Evolutionary conservation across 202 grass and related monocot genomes (phyloP).

Genomic region (Carex sylvatica): DNA sequence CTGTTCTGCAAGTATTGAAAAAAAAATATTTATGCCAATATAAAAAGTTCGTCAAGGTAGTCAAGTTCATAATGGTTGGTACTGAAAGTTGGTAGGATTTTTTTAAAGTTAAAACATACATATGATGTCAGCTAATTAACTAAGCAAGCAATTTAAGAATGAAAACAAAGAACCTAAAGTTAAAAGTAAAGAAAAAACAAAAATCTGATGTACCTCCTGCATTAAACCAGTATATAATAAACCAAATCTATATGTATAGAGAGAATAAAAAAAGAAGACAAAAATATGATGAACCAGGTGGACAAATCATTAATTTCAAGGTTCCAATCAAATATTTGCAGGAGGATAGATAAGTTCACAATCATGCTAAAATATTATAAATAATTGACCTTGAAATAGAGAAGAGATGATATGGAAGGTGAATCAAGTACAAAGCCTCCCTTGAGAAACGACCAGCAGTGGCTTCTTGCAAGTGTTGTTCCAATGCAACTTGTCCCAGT

Average conservation of each 20-base stretch:
- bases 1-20: constrained; percentile 37
- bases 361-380: not conserved
- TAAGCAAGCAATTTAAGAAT: not conserved
- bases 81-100: not conserved
- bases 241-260: not conserved
- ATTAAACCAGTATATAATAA: not conserved
- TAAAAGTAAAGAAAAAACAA: not conserved
- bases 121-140: not conserved
- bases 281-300: not conserved
- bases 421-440: constrained; percentile 77
- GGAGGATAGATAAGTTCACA: not conserved
- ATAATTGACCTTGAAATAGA: constrained; percentile 70
- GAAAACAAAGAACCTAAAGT: not conserved
- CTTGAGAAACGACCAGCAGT: constrained; percentile 97
- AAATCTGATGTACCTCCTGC: not conserved
- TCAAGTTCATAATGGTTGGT: not conserved
- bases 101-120: not conserved
- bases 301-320: not conserved
- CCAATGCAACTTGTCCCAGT: constrained; percentile 62
- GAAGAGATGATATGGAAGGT: constrained; percentile 52
- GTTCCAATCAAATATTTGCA: not conserved
- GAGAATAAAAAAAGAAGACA: not conserved
- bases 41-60: not conserved
- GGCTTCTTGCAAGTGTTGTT: constrained; percentile 67
- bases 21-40: not conserved